Evolutionary conservation across 2,329 filamentous ascomycete genomes (phyloP).

Genomic region (Ambrosiella beaveri): DNA sequence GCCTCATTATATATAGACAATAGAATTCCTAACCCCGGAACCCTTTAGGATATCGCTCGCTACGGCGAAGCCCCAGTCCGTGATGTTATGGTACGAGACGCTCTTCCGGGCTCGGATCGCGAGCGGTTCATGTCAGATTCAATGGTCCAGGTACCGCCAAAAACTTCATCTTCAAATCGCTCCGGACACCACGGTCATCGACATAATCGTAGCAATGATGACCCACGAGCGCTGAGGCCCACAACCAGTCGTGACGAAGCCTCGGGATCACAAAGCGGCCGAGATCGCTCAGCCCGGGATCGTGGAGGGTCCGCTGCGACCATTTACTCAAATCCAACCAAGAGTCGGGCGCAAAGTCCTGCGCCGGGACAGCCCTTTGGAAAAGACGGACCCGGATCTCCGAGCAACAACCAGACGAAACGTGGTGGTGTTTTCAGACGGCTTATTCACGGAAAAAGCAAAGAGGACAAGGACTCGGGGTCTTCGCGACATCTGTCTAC

Average conservation of each 20-base stretch:
- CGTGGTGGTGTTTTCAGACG: slow-evolving; percentile 18
- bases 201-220: slow-evolving; percentile 55
- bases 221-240: slow-evolving; percentile 49
- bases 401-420: slow-evolving; percentile 18
- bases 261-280: background rate
- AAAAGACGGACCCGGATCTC: slow-evolving; percentile 21
- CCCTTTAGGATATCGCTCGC: slow-evolving; percentile 48
- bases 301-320: slow-evolving; percentile 27
- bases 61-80: slow-evolving; percentile 65
- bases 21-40: background rate
- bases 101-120: slow-evolving; percentile 43
- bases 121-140: slow-evolving; percentile 44
- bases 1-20: background rate
- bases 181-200: slow-evolving; percentile 41
- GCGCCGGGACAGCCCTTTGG: slow-evolving; percentile 55
- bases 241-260: slow-evolving; percentile 55
- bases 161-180: slow-evolving; percentile 45
- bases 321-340: slow-evolving; percentile 25
- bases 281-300: slow-evolving; percentile 28
- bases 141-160: slow-evolving; percentile 33
- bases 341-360: slow-evolving; percentile 58
- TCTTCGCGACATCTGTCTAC: slow-evolving; percentile 13
- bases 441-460: slow-evolving; percentile 10
- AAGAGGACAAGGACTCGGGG: slow-evolving; percentile 6
- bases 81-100: slow-evolving; percentile 36